A percentile compares a stretch with the other conserved stretches of the same genome.
Evolutionary conservation across 169 alveolate species (phyloP).

Genomic region (Plasmodium cynomolgi): DNA sequence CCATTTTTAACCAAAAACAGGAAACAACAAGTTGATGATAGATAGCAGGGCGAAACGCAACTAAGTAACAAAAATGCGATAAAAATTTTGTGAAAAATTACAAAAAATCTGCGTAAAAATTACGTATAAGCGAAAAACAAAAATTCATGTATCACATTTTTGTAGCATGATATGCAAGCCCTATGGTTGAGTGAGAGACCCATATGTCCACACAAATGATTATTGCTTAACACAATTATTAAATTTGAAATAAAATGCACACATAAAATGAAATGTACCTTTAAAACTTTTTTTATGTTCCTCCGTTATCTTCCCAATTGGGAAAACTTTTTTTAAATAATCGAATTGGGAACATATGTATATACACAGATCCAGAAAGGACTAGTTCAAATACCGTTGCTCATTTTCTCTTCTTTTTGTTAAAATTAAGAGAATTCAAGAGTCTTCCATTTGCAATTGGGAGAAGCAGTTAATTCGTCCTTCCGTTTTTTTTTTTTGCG

Average conservation of each 20-base stretch:
- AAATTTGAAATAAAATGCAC: neutral
- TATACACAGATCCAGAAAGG: neutral
- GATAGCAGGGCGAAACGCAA: neutral
- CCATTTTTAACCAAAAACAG: slow-evolving; percentile 35
- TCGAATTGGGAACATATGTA: slow-evolving; percentile 4
- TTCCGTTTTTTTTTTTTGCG: neutral
- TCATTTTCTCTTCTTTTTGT: neutral
- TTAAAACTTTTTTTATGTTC: neutral
- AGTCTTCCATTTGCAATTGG: neutral
- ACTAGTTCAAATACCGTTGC: neutral
- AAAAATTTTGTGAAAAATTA: neutral
- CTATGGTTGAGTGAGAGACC: neutral
- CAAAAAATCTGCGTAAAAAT: neutral
- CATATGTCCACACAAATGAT: neutral
- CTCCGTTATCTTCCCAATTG: neutral
- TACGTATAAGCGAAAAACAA: neutral
- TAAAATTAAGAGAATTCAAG: neutral
- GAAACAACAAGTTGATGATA: neutral
- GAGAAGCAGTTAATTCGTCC: neutral
- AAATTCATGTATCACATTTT: neutral
- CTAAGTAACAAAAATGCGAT: neutral
- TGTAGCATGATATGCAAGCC: neutral
- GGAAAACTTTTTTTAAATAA: neutral
- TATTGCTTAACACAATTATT: neutral
- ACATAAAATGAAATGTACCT: neutral